Conservation (phyloP, 2,329 filamentous ascomycete genomes). For the Parafenestella ontariensis region DNA sequence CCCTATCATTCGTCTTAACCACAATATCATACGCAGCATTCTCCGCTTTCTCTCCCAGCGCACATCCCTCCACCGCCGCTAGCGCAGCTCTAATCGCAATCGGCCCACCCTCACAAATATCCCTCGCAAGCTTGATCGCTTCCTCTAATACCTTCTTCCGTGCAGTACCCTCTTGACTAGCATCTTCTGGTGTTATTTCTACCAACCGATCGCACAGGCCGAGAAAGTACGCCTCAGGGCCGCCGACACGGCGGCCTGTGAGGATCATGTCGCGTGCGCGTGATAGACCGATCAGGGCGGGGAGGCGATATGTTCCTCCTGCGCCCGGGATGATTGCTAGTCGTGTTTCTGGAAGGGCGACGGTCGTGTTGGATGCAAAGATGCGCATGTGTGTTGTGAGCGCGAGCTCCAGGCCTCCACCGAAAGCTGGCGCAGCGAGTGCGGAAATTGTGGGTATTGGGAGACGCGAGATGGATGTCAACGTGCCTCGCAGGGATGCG, state of each 20-base stretch:
- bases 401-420: conserved; percentile 91
- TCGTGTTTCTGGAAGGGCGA: conserved; percentile 89
- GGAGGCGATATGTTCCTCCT: conserved; percentile 88
- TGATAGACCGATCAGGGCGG: conserved; percentile 76
- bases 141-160: conserved; percentile 74
- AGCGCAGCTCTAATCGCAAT: conserved; percentile 81
- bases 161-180: conserved; percentile 59
- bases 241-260: conserved; percentile 84
- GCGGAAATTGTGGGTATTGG: conserved; percentile 90
- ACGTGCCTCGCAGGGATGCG: conserved; percentile 74
- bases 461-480: conserved; percentile 74
- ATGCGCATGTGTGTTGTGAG: conserved; percentile 90
- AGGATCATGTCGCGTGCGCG: conserved; percentile 90
- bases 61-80: conserved; percentile 75
- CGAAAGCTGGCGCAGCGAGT: conserved; percentile 84
- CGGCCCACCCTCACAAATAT: conserved; percentile 90
- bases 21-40: conserved; percentile 86
- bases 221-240: conserved; percentile 86
- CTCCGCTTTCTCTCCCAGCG: conserved; percentile 74
- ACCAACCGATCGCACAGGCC: conserved; percentile 91
- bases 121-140: conserved; percentile 77
- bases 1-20: conserved; percentile 81
- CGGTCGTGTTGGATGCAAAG: conserved; percentile 76
- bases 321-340: conserved; percentile 95
- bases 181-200: conserved; percentile 71